A percentile compares a stretch with the other conserved stretches of the same genome.
phyloP scores from a whole-genome alignment of 345 rosid species.

The Arabidopsis thaliana region TAIR10.1 NC_003071.7:9162001-9162500 shows the following conservation, averaged over 20 bases:
- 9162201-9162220: neutral
- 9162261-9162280: too few relatives aligned
- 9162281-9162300: neutral
- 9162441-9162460: conserved; percentile 4
- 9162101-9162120: neutral
- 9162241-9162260: too few relatives aligned
- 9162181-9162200: neutral
- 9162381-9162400: neutral
- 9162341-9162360: neutral
- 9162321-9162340: neutral
- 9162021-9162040: too few relatives aligned
- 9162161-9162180: neutral
- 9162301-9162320: neutral
- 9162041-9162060: neutral
- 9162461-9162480: conserved; percentile 4
- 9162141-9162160: conserved; percentile 1
- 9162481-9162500: neutral
- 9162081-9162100: conserved; percentile 7
- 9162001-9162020: too few relatives aligned
- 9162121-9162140: conserved; percentile 34
- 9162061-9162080: conserved; percentile 26
- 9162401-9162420: neutral
- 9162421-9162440: neutral
- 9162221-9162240: too few relatives aligned
- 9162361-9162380: neutral